A percentile compares a stretch with the other conserved stretches of the same genome.
phyloP scores from a whole-genome alignment of 257 asterid species.

The Solanum chaucha region DNA sequence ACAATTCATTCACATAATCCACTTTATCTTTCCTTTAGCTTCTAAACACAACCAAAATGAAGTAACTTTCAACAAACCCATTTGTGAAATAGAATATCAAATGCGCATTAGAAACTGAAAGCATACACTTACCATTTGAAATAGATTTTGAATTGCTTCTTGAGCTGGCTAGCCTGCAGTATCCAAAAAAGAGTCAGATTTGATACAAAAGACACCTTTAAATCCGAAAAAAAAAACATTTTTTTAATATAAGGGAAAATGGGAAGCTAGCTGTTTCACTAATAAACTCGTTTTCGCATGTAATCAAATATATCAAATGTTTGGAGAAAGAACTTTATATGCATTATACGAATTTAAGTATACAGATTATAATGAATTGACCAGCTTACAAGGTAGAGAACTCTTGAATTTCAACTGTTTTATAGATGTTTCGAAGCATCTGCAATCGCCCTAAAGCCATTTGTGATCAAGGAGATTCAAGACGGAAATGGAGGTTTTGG shows the following conservation, averaged over 20 bases:
- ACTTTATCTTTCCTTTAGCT: neutral
- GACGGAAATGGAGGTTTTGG: neutral
- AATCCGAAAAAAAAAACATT: neutral
- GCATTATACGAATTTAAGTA: neutral
- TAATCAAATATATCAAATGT: neutral
- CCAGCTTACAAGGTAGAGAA: slow-evolving; percentile 15
- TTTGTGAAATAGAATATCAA: neutral
- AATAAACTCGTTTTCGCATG: neutral
- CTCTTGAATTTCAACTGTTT: slow-evolving; percentile 1
- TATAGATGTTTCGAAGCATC: neutral
- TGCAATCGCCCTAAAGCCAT: slow-evolving; percentile 16
- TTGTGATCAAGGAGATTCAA: neutral
- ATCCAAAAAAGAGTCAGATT: neutral
- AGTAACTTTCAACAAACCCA: neutral
- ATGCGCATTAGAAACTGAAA: neutral
- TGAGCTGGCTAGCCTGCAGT: slow-evolving; percentile 21
- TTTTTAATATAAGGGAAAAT: neutral
- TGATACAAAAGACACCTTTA: neutral
- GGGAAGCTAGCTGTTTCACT: neutral
- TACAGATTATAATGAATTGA: neutral
- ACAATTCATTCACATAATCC: neutral
- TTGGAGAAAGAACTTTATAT: neutral
- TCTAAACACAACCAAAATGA: neutral
- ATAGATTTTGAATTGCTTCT: slow-evolving; percentile 13
- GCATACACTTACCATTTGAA: slow-evolving; percentile 5